Evolutionary conservation across 108 stramenopile genomes (phyloP), one percentile per base, ranked within the genome.

Genomic region (Fragilaria radians): DNA sequence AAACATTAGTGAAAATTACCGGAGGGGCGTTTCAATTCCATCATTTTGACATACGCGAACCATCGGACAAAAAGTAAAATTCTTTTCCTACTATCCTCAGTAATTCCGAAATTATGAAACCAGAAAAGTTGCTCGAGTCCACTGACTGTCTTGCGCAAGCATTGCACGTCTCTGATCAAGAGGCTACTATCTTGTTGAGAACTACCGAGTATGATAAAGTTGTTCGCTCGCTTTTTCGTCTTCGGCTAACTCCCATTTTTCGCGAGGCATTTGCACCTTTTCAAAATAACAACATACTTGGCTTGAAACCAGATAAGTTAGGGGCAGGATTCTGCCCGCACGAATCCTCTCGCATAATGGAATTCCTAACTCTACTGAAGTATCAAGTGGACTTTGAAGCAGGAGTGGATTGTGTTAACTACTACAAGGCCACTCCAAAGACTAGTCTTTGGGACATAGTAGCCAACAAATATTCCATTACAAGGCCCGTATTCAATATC

Each of bases 331-430:
- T 42, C 36, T 11, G 36, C 36, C 36, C 36, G 54, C 22, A 48
- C 50, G 71, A 59, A 7, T 65, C 71, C 23, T 32, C 46, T 31
- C 28, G 42, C 21, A 82, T 82, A 32, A 19, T 70, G n/a, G 68
- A 73, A 1, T 82, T 79, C 46, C 61, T 82, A 0, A 29, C 36
- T n/a, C 33, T 51, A 0, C 76, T 62, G 32, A 45, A 69, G n/a
- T 79, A 70, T 62, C 54, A 59, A 31, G 63, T 82, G 7, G 70
- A 48, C 29, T 73, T 71, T 63, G 73, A 75, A 30, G 68, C 68
- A 57, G 81, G 81, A 18, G 81, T 74, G 28, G 81, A 79, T 45
- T n/a, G n/a, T n/a, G 78, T 79, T 31, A 70, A 68, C n/a, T 82
- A 82, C 48, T 78, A 74, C 42, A 36, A 27, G 34, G 77, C 77